Evolutionary conservation across 2,329 filamentous ascomycete genomes (phyloP).

Genomic region (Calonectria pauciramosa): DNA sequence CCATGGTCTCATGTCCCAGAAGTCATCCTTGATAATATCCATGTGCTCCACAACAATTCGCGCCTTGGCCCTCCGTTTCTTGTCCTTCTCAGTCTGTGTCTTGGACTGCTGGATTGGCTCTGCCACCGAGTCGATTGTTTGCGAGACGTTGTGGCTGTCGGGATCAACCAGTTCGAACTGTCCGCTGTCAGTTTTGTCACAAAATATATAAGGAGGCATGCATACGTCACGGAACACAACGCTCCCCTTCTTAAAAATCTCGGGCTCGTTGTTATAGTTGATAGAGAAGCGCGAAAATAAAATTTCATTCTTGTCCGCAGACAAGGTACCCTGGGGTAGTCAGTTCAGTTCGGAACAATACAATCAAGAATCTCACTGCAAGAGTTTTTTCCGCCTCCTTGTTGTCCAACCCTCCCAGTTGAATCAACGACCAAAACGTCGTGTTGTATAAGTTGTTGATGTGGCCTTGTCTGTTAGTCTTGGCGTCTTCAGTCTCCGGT

Average conservation of each 20-base stretch:
- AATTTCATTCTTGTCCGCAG: slow-evolving; percentile 95
- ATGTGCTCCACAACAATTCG: slow-evolving; percentile 85
- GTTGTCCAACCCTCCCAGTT: slow-evolving; percentile 79
- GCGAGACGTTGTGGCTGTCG: slow-evolving; percentile 59
- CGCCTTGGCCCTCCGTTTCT: slow-evolving; percentile 85
- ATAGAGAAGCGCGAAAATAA: slow-evolving; percentile 89
- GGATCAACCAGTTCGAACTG: slow-evolving; percentile 81
- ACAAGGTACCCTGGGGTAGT: slow-evolving; percentile 77
- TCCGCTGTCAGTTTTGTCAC: slow-evolving; percentile 39
- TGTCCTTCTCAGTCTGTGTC: slow-evolving; percentile 86
- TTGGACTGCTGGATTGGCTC: slow-evolving; percentile 75
- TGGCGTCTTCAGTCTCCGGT: background rate
- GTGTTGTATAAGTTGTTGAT: slow-evolving; percentile 99
- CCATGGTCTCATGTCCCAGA: slow-evolving; percentile 92
- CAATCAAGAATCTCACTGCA: slow-evolving; percentile 65
- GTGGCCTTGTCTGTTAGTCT: slow-evolving; percentile 72
- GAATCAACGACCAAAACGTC: slow-evolving; percentile 91
- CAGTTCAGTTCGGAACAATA: background rate
- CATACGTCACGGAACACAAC: slow-evolving; percentile 86
- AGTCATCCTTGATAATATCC: slow-evolving; percentile 95
- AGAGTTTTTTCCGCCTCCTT: slow-evolving; percentile 86
- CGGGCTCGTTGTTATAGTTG: slow-evolving; percentile 97
- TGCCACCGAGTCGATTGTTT: slow-evolving; percentile 62
- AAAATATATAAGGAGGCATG: slow-evolving; percentile 1
- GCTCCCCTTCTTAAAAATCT: slow-evolving; percentile 94